These are phyloP conservation scores for Neoascochyta sp. DNA, from an alignment of 2,329 filamentous ascomycete genomes.

Conservation along the genomic window DNA sequence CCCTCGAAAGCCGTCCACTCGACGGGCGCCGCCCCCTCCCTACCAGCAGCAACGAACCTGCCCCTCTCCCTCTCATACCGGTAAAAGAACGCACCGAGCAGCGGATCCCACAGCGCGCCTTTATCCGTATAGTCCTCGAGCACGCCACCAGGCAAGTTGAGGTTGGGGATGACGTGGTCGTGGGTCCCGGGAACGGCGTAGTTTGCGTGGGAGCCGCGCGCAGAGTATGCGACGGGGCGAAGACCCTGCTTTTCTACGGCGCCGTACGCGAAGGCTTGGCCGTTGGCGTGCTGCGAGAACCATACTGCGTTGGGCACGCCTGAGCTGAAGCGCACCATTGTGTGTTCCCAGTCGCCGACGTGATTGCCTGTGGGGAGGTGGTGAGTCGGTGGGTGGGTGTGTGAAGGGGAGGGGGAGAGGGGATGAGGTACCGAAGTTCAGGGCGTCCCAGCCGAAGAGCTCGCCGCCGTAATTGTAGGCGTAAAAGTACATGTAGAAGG, in stretches of 20 bases:
- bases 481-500: conserved; percentile 63
- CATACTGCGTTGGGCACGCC: conserved; percentile 55
- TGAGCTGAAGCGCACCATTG: conserved; percentile 61
- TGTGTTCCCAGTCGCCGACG: conserved; percentile 66
- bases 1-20: conserved; percentile 57
- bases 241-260: conserved; percentile 52
- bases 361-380: conserved; percentile 48
- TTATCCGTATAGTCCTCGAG: conserved; percentile 54
- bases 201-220: conserved; percentile 61
- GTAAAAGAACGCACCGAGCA: conserved; percentile 55
- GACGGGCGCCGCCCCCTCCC: conserved; percentile 48
- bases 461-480: conserved; percentile 55
- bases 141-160: conserved; percentile 53
- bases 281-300: conserved; percentile 61
- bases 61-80: conserved; percentile 44
- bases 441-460: conserved; percentile 38
- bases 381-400: background rate
- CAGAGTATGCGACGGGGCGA: conserved; percentile 56
- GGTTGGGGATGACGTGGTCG: conserved; percentile 60
- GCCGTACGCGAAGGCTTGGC: conserved; percentile 60
- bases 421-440: conserved; percentile 44
- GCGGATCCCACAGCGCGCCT: conserved; percentile 60
- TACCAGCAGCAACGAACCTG: conserved; percentile 49
- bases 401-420: background rate
- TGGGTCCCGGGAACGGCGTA: conserved; percentile 59